phyloP scores from a whole-genome alignment of 371 early-diverging fungal species.

The Apophysomyces ossiformis region DNA sequence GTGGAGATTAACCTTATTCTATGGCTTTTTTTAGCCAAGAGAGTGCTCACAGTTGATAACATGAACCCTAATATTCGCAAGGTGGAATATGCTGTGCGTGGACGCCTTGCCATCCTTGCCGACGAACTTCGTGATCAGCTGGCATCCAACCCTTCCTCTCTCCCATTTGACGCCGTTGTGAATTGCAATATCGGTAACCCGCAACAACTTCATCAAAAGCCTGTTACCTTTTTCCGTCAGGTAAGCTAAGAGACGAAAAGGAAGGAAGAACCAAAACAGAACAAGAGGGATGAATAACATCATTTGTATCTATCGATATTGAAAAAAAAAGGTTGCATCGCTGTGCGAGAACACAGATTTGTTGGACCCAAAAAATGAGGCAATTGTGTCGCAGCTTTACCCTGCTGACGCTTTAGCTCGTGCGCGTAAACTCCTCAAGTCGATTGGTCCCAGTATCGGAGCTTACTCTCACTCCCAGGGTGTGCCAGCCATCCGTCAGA shows the following conservation, averaged over 20 bases:
- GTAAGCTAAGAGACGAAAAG: constrained; percentile 37
- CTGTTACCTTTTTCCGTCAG: constrained; percentile 97
- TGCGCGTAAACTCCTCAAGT: constrained; percentile 69
- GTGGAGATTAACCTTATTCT: too few relatives aligned
- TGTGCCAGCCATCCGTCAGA: constrained; percentile 77
- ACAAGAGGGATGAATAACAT: constrained; percentile 11
- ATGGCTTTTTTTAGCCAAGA: constrained; percentile 19
- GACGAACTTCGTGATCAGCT: constrained; percentile 80
- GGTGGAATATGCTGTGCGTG: constrained; percentile 97
- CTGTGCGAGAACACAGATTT: constrained; percentile 89
- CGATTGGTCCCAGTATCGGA: constrained; percentile 80
- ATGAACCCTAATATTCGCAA: constrained; percentile 76
- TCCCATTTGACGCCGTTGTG: constrained; percentile 81
- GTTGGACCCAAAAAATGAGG: constrained; percentile 60
- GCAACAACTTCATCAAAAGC: constrained; percentile 92
- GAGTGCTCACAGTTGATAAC: constrained; percentile 66
- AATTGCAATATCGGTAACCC: constrained; percentile 99
- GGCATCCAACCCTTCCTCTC: constrained; percentile 48
- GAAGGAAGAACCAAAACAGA: constrained; percentile 2
- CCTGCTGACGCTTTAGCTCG: constrained; percentile 87
- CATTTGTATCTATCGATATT: not conserved
- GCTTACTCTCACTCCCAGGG: constrained; percentile 97
- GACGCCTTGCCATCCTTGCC: constrained; percentile 94
- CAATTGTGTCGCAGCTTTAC: constrained; percentile 65
- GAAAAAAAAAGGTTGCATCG: constrained; percentile 71